A percentile compares a stretch with the other conserved stretches of the same genome.
phyloP scores from a whole-genome alignment of 805 yeast species.

The Suhomyces sp. region DNA sequence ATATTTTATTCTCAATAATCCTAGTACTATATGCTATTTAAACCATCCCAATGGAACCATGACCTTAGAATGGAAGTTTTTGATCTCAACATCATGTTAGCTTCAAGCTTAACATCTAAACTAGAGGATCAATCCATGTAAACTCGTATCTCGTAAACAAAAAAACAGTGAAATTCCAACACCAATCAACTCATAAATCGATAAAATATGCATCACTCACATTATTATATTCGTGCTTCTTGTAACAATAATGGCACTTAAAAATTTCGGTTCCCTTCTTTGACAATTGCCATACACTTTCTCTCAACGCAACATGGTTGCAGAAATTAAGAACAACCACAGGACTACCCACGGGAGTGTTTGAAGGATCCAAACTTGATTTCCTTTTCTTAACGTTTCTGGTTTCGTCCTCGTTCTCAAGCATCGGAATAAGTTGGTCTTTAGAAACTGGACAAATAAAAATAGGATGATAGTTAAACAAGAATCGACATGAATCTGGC shows the following conservation, averaged over 20 bases:
- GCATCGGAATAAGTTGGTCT: constrained; percentile 41
- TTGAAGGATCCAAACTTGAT: constrained; percentile 6
- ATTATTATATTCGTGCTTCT: constrained; percentile 40
- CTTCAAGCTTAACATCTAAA: no score
- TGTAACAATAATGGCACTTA: constrained; percentile 47
- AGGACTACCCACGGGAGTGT: constrained; percentile 23
- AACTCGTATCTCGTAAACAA: no score
- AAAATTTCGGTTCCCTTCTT: constrained; percentile 39
- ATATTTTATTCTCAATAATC: no score
- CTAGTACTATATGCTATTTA: no score
- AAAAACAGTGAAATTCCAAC: no score
- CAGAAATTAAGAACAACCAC: constrained; percentile 44
- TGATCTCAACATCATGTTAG: no score
- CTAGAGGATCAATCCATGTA: no score
- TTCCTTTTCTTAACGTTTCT: constrained; percentile 9
- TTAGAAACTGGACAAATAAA: constrained; percentile 47
- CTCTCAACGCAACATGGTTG: constrained; percentile 42
- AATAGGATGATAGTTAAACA: constrained; percentile 43
- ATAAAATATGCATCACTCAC: constrained; percentile 43
- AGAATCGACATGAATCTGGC: constrained; percentile 38
- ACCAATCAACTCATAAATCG: no score
- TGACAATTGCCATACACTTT: constrained; percentile 42
- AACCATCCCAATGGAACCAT: no score
- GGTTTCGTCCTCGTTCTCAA: constrained; percentile 9
- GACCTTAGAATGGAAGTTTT: no score